These are phyloP conservation scores for Rhynchosporium graminicola DNA, from an alignment of 2,329 filamentous ascomycete species.

Conservation along the genomic window DNA sequence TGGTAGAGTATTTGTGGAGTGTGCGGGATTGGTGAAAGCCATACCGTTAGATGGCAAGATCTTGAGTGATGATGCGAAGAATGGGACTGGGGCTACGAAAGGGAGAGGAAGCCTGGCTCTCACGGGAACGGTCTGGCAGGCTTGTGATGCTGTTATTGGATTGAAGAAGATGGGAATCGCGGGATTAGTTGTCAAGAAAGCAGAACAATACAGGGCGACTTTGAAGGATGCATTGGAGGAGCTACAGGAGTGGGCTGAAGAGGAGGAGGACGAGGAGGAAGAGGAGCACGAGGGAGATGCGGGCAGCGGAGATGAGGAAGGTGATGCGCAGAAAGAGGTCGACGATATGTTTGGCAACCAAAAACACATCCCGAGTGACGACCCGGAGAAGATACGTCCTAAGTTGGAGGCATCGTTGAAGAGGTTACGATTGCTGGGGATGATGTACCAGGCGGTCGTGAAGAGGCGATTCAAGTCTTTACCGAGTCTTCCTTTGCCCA, in stretches of 20 bases:
- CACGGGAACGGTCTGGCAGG: conserved; percentile 80
- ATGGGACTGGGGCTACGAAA: conserved; percentile 41
- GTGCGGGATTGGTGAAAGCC: conserved; percentile 59
- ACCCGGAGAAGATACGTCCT: conserved; percentile 64
- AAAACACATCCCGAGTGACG: conserved; percentile 61
- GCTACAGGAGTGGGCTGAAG: conserved; percentile 83
- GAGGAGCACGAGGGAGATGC: conserved; percentile 54
- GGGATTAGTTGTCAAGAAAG: conserved; percentile 69
- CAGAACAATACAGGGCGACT: conserved; percentile 71
- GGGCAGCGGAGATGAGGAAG: conserved; percentile 38
- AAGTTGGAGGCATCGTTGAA: conserved; percentile 65
- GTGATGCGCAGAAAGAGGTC: conserved; percentile 56
- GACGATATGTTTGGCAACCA: conserved; percentile 68
- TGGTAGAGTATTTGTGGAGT: conserved; percentile 61
- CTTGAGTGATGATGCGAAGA: conserved; percentile 50
- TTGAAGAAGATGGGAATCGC: conserved; percentile 68
- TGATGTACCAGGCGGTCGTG: conserved; percentile 68
- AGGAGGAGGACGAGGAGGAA: conserved; percentile 64
- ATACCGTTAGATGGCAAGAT: conserved; percentile 61
- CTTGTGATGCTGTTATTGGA: conserved; percentile 71
- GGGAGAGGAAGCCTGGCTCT: conserved; percentile 59
- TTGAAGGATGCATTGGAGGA: conserved; percentile 83
- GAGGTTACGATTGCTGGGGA: conserved; percentile 64
- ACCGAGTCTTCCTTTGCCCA: conserved; percentile 46
- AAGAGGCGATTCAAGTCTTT: conserved; percentile 69